These are phyloP conservation scores for Starmera caribaea DNA, from an alignment of 805 yeast genomes.

Conservation along the genomic window DNA sequence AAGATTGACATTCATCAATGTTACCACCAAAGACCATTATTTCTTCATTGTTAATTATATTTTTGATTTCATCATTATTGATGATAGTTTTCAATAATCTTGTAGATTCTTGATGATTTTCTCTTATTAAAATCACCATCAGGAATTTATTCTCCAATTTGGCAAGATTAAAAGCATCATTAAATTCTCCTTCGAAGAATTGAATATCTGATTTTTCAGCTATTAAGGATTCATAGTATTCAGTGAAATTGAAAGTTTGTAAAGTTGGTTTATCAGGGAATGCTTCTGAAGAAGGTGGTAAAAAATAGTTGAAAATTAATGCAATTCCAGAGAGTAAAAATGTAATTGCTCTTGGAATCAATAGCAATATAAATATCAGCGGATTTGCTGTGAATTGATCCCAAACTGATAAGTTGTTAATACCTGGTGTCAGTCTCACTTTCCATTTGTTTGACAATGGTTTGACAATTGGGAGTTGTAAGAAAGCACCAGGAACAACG, in stretches of 20 bases:
- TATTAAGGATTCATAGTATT: constrained; percentile 6
- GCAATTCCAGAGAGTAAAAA: constrained; percentile 30
- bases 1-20: constrained; percentile 53
- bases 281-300: constrained; percentile 25
- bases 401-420: constrained; percentile 1
- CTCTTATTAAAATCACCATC: constrained; percentile 9
- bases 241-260: constrained; percentile 5
- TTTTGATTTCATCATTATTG: constrained; percentile 33
- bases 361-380: constrained; percentile 38
- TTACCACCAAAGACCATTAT: constrained; percentile 57
- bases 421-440: constrained; percentile 5
- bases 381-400: constrained; percentile 20
- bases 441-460: constrained; percentile 22
- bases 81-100: constrained; percentile 35
- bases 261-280: constrained; percentile 22
- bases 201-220: constrained; percentile 8
- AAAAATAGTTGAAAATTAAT: constrained; percentile 22
- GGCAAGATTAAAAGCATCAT: constrained; percentile 11
- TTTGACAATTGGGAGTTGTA: constrained; percentile 22
- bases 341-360: constrained; percentile 45
- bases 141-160: constrained; percentile 13
- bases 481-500: constrained; percentile 2
- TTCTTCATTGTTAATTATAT: constrained; percentile 30
- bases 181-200: constrained; percentile 12
- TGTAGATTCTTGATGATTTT: constrained; percentile 20